Conservation (phyloP, 208 protist genomes). For the Trypanosoma melophagium region DNA sequence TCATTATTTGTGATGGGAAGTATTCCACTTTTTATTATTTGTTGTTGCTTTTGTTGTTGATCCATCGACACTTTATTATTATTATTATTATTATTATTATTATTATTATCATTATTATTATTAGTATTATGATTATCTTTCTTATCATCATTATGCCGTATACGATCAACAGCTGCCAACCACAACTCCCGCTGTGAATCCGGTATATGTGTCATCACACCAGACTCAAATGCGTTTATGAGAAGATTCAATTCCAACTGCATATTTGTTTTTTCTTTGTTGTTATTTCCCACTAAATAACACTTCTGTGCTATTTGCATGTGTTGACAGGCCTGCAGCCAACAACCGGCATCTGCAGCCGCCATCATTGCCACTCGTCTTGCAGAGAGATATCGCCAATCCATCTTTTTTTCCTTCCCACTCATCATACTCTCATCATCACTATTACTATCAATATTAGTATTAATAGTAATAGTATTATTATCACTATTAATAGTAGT, state of each 20-base stretch:
- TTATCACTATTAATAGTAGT: neutral
- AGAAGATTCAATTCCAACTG: neutral
- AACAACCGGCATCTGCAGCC: conserved; percentile 1
- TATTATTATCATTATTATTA: too few species aligned
- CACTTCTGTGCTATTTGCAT: neutral
- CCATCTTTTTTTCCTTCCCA: neutral
- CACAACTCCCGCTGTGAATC: neutral
- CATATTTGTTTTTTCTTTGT: neutral
- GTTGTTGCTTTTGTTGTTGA: neutral
- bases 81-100: too few species aligned
- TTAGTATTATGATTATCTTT: neutral
- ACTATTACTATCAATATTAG: too few species aligned
- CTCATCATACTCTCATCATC: neutral
- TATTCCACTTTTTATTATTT: neutral
- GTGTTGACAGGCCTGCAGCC: conserved; percentile 14
- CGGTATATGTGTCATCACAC: conserved; percentile 4
- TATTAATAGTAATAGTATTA: too few species aligned
- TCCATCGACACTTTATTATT: neutral
- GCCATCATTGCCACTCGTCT: conserved; percentile 19
- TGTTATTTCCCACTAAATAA: too few species aligned
- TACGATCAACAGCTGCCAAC: neutral
- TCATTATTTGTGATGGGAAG: conserved; percentile 23
- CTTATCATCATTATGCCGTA: neutral
- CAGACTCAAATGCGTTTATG: conserved; percentile 4
- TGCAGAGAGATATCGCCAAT: conserved; percentile 1